These are phyloP conservation scores for Fomitopsis serialis DNA, from an alignment of 768 basidiomycete genomes.

Conservation along the genomic window DNA sequence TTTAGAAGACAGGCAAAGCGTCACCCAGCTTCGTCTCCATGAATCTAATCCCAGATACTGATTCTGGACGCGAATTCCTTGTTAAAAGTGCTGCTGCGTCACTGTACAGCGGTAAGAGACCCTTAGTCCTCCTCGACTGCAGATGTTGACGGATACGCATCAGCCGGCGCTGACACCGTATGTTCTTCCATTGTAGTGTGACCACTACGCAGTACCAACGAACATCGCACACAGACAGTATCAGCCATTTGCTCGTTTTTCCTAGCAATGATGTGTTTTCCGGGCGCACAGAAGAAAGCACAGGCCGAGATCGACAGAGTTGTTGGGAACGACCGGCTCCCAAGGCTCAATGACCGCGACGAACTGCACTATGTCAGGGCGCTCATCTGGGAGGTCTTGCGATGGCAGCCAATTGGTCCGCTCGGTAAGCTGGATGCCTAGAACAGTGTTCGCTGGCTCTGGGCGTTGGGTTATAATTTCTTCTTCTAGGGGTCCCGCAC, in stretches of 20 bases:
- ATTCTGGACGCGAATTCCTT: conserved; percentile 5
- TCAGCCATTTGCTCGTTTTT: conserved; percentile 27
- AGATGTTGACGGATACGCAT: background rate
- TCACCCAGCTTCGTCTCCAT: conserved; percentile 15
- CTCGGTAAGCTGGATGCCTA: conserved; percentile 20
- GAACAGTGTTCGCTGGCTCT: background rate
- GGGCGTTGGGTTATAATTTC: background rate
- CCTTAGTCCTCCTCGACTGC: background rate
- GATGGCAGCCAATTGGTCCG: conserved; percentile 32
- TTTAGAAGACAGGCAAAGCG: conserved; percentile 16
- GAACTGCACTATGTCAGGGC: conserved; percentile 18
- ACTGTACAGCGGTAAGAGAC: conserved; percentile 11
- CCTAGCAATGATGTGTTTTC: conserved; percentile 32
- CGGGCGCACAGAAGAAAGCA: conserved; percentile 31
- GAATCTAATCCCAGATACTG: conserved; percentile 7
- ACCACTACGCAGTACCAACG: no score
- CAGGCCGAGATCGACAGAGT: conserved; percentile 33
- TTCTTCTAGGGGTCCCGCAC: conserved; percentile 16
- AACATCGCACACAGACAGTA: conserved; percentile 18
- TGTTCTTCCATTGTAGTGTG: no score
- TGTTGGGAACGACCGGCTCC: conserved; percentile 35
- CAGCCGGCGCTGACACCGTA: conserved; percentile 18
- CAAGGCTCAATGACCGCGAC: conserved; percentile 28
- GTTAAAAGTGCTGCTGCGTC: conserved; percentile 13
- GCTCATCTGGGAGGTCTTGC: conserved; percentile 25